Evolutionary conservation across 2,329 filamentous ascomycete species (phyloP), one percentile per base, ranked within the genome.

Genomic region (Aspergillus sp.): DNA sequence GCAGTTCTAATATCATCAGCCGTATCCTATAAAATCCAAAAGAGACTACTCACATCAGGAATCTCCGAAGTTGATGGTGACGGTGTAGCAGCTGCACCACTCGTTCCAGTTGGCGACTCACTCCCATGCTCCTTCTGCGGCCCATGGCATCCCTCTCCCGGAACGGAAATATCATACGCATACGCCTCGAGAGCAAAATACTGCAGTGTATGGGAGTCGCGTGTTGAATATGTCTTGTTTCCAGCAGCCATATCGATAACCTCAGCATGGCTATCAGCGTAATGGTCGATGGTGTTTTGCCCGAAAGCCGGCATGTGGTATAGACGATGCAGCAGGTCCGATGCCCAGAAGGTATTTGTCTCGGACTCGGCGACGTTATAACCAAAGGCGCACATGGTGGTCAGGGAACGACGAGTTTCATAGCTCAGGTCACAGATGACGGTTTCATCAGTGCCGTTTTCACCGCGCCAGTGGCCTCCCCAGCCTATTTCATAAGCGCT

Each of bases 341-440:
- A 75, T 0, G 79, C 83, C 73, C 79, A 87, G 71, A 77, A 86
- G 33, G 75, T 74, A 61, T 82, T 82, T 11, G 78, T 74, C 27
- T 73, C 64, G 5, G 72, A 74, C 9, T 66, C 65, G 5, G 80
- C 72, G 6, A 87, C 77, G 6, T 74, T 80, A 65, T 84, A 86
- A 40, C 83, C 83, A 12, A 75, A 67, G 27, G 72, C 73, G 61
- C 84, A 87, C 56, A 86, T 70, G 28, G 74, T 73, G 40, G 75
- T 69, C 6, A 87, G 74, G 13, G 73, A 74, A 31, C 73, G 75
- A 39, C 83, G 79, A 37, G 72, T 73, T 32, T 67, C 57, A 62
- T 80, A 87, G 2, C 81, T 85, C 2, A 78, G 69, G 5, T 75
- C 73, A 64, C 83, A 87, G 62, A 87, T 86, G 51, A 86, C 83